Evolutionary conservation across 176 grass and related monocot genomes (phyloP).

Genomic region (Bromus sterilis): DNA sequence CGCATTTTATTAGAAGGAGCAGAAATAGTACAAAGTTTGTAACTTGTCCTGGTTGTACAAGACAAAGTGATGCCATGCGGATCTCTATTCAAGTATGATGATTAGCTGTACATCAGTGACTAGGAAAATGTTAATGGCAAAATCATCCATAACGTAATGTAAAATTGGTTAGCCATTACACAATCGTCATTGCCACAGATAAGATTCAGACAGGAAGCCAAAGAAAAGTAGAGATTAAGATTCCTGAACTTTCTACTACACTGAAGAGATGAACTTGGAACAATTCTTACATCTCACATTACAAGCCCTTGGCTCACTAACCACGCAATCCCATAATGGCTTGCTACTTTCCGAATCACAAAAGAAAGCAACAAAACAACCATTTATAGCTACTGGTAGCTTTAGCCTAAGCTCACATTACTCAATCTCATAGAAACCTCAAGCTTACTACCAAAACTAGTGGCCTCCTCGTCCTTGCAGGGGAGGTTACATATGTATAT

Average conservation of each 20-base stretch:
- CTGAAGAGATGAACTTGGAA: slow-evolving; percentile 14
- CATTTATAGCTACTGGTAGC: slow-evolving; percentile 25
- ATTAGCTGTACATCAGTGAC: not conserved
- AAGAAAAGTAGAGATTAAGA: not conserved
- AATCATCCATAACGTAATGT: not conserved
- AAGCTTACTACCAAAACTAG: slow-evolving; percentile 40
- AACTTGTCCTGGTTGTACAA: not conserved
- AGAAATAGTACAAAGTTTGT: too few species aligned
- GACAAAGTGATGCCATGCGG: not conserved
- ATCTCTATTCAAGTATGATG: not conserved
- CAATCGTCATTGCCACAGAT: not conserved
- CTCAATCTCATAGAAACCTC: slow-evolving; percentile 19
- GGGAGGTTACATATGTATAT: slow-evolving; percentile 12
- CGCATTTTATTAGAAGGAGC: too few species aligned
- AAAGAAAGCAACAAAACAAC: slow-evolving; percentile 26
- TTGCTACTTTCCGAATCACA: slow-evolving; percentile 25
- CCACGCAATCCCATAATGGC: slow-evolving; percentile 24
- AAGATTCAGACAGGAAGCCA: not conserved
- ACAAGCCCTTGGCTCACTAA: slow-evolving; percentile 22
- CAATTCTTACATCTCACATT: slow-evolving; percentile 20
- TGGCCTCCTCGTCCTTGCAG: slow-evolving; percentile 17
- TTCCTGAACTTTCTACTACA: slow-evolving; percentile 19
- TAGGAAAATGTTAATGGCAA: not conserved
- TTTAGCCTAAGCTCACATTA: slow-evolving; percentile 31
- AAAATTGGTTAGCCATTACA: not conserved